Evolutionary conservation across 2,329 filamentous ascomycete genomes (phyloP).

Genomic region (Calonectria hawksworthii): DNA sequence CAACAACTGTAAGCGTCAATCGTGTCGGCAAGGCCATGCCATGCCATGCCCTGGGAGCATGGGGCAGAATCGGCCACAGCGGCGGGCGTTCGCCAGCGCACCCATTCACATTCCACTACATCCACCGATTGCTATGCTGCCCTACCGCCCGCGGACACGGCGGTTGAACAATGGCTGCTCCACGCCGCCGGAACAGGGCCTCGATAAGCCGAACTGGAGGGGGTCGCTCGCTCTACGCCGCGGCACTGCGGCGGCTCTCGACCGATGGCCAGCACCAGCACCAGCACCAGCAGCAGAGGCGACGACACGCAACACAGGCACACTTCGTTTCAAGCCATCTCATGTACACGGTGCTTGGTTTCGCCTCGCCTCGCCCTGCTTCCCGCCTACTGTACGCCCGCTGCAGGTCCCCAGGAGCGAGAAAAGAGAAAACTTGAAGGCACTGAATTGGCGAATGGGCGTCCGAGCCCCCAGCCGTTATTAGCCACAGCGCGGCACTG

Average conservation of each 20-base stretch:
- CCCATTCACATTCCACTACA: slow-evolving; percentile 6
- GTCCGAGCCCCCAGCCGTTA: slow-evolving; percentile 28
- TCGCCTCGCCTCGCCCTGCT: slow-evolving; percentile 38
- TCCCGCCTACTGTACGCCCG: slow-evolving; percentile 36
- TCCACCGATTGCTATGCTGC: slow-evolving; percentile 1
- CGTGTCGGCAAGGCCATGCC: slow-evolving; percentile 4
- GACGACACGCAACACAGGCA: slow-evolving; percentile 5
- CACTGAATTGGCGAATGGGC: slow-evolving; percentile 44
- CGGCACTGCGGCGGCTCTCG: slow-evolving; percentile 17
- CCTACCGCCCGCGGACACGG: slow-evolving; percentile 18
- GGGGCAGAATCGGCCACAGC: slow-evolving; percentile 32
- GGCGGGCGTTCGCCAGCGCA: slow-evolving; percentile 13
- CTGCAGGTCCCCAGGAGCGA: slow-evolving; percentile 45
- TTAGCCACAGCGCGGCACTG: slow-evolving; percentile 40
- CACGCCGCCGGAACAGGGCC: slow-evolving; percentile 31
- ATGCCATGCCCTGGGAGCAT: slow-evolving; percentile 3
- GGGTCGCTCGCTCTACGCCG: background rate
- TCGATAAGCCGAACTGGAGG: slow-evolving; percentile 24
- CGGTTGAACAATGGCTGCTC: slow-evolving; percentile 27
- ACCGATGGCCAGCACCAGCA: slow-evolving; percentile 5
- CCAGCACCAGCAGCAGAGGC: background rate
- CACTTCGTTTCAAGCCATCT: slow-evolving; percentile 13
- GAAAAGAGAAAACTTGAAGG: slow-evolving; percentile 48
- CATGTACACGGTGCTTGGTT: slow-evolving; percentile 21
- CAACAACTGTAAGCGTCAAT: slow-evolving; percentile 16